These are phyloP conservation scores for Quercus tomentella DNA, from an alignment of 331 rosid genomes.

Conservation along the genomic window DNA sequence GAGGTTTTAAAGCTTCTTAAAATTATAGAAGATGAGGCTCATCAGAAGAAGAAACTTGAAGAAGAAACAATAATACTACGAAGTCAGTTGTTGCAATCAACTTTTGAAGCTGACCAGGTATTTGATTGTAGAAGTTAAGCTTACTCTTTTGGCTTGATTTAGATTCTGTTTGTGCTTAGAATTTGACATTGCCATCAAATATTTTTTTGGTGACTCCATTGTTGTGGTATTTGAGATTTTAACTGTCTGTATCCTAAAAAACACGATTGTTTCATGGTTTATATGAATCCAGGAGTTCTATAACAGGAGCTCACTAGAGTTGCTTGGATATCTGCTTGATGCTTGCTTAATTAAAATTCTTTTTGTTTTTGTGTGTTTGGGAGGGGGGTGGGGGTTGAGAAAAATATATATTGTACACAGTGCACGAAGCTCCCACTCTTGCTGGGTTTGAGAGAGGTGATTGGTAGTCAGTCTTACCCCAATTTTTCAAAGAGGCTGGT, in stretches of 20 bases:
- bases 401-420: no score
- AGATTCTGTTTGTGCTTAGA: conserved; percentile 5
- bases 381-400: no score
- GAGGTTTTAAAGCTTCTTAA: conserved; percentile 58
- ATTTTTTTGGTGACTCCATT: conserved; percentile 6
- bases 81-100: conserved; percentile 79
- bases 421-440: no score
- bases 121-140: conserved; percentile 18
- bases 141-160: conserved; percentile 15
- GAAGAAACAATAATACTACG: conserved; percentile 77
- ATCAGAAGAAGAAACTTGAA: conserved; percentile 73
- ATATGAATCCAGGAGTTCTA: background rate
- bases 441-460: no score
- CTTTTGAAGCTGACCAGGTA: conserved; percentile 92
- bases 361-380: no score
- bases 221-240: background rate
- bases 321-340: background rate
- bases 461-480: no score
- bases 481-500: no score
- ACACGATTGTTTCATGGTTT: background rate
- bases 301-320: conserved; percentile 6
- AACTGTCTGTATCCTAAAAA: background rate
- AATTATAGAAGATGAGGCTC: conserved; percentile 68
- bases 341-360: background rate
- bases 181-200: background rate